Base-by-base conservation (phyloP, 2,329 filamentous ascomycete species). In the Pseudodiploospora longispora region DNA sequence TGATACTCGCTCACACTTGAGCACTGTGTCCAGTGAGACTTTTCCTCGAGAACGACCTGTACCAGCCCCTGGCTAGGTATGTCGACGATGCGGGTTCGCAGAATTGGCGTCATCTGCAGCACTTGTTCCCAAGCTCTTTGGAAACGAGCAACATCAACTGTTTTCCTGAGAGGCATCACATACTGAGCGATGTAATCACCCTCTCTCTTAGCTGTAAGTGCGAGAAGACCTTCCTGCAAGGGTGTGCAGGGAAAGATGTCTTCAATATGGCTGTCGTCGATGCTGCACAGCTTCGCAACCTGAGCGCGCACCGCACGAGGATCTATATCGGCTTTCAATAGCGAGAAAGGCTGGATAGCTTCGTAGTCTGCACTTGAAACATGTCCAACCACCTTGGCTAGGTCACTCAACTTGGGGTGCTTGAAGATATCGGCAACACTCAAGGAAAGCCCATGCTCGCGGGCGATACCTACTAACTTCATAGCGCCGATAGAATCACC, bases 401-500 rank as follows among this genome's bases (percentile, higher is more conserved):
- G 41, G 34, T 41, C 12, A 6, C 42, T 43, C 4, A 52, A 38
- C 27, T 39, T 34, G 27, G 39, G 40, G n/a, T 46, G 37, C 5
- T 39, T 37, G 33, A 40, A 51, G 30, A 51, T 30, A 30, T 49
- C 53, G 27, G 50, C 50, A 4, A 63, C 61, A 0, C 56, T 51
- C 27, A 61, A 40, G 8, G 42, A 38, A 5, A 63, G 40, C 2
- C 54, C 54, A 2, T 49, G 50, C 31, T 55, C 52, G 30, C 59
- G 54, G 12, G 56, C 58, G 19, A 55, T 46, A 10, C 71, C 67
- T 5, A 61, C 60, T 28, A 67, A 55, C 2, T 55, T 53, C 59
- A 70, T 69, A 19, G 66, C 64, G 0, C 50, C 53, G 27, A 69
- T 65, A 6, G 66, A 69, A 41, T 70, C 66, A 6, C 67, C 67